Conservation (phyloP, 1,284 basidiomycete species). For the Exsudoporus floridanus region DNA sequence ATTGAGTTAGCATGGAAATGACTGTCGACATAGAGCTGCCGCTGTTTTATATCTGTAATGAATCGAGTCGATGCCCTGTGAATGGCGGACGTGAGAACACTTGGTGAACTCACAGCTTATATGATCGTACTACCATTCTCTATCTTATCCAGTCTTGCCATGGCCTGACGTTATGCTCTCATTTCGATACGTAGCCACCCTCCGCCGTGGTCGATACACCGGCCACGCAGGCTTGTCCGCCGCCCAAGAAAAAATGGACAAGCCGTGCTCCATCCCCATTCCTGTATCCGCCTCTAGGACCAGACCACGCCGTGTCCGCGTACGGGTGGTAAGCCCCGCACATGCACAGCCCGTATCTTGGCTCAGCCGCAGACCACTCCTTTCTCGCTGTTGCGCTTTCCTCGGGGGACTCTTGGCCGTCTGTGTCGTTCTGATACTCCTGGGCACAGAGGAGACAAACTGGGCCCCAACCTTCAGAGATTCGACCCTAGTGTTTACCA, state of each 20-base stretch:
- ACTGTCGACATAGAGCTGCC: slow-evolving; percentile 13
- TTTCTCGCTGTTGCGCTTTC: slow-evolving; percentile 48
- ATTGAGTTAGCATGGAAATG: slow-evolving; percentile 21
- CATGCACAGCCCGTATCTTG: slow-evolving; percentile 42
- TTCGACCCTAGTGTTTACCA: slow-evolving; percentile 70
- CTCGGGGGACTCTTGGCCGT: slow-evolving; percentile 49
- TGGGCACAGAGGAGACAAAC: slow-evolving; percentile 51
- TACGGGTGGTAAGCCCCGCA: slow-evolving; percentile 56
- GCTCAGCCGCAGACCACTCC: slow-evolving; percentile 54
- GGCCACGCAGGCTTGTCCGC: slow-evolving; percentile 57
- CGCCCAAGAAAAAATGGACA: slow-evolving; percentile 59
- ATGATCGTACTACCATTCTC: neutral
- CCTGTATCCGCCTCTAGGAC: slow-evolving; percentile 43
- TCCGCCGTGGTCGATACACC: slow-evolving; percentile 11
- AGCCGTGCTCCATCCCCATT: slow-evolving; percentile 51
- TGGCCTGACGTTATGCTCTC: slow-evolving; percentile 6
- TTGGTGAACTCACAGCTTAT: neutral
- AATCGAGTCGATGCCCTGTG: neutral
- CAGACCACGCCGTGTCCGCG: slow-evolving; percentile 44
- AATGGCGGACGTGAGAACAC: neutral
- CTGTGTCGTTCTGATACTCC: slow-evolving; percentile 55
- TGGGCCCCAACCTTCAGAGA: slow-evolving; percentile 68
- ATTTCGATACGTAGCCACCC: slow-evolving; percentile 5
- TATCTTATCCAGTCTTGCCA: neutral
- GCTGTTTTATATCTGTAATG: neutral